Percentiles rank a stretch among this genome's conserved stretches.
These are phyloP conservation scores for Endogone sp. DNA, from an alignment of 192 early-diverging fungal species.

Conservation along the genomic window DNA sequence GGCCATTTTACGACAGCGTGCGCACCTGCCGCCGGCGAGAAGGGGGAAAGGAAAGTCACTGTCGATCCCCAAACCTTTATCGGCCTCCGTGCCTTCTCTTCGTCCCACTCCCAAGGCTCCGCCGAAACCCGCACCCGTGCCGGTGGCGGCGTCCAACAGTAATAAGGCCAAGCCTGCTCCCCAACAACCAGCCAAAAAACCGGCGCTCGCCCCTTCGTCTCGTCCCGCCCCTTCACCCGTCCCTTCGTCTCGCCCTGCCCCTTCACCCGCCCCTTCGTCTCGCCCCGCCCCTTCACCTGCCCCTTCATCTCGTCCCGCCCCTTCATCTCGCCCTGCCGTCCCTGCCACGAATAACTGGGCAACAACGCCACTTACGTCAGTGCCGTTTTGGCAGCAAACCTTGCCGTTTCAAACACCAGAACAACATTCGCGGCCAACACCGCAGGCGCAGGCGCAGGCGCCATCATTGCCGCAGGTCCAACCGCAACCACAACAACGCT, in stretches of 20 bases:
- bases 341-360: constrained; percentile 10
- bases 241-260: neutral
- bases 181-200: neutral
- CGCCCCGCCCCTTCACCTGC: too few species aligned
- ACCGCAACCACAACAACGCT: constrained; percentile 3
- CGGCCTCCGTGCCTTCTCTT: neutral
- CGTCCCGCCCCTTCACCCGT: neutral
- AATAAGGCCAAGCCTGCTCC: neutral
- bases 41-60: neutral
- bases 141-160: neutral
- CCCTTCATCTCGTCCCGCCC: too few species aligned
- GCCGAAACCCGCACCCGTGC: constrained; percentile 5
- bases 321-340: neutral
- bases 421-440: neutral
- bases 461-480: neutral
- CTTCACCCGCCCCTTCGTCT: neutral
- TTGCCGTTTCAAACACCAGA: neutral
- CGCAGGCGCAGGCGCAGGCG: neutral
- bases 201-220: neutral
- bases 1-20: constrained; percentile 23
- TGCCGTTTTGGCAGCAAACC: constrained; percentile 27
- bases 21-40: constrained; percentile 11
- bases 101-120: neutral
- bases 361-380: constrained; percentile 3
- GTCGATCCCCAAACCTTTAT: constrained; percentile 3